phyloP scores from a whole-genome alignment of 1,284 basidiomycete species.

The Prillingera fragicola region DNA sequence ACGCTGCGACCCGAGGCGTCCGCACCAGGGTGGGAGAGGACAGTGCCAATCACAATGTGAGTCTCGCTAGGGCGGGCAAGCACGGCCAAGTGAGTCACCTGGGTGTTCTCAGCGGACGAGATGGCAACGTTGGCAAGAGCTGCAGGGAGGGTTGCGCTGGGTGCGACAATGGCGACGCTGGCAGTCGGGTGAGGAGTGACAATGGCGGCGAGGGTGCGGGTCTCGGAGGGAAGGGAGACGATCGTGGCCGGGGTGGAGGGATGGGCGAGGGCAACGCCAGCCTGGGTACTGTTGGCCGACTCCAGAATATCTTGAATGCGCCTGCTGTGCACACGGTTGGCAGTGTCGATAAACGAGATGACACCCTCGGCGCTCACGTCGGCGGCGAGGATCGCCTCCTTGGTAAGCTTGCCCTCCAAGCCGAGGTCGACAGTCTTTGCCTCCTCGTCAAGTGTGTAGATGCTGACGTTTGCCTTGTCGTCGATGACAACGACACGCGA shows the following conservation, averaged over 20 bases:
- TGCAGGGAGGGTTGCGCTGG: constrained; percentile 25
- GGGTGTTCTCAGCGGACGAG: constrained; percentile 16
- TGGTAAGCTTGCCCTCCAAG: constrained; percentile 11
- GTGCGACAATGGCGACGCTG: constrained; percentile 28
- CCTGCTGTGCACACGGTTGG: constrained; percentile 11
- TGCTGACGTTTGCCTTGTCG: constrained; percentile 9
- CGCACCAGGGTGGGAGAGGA: constrained; percentile 8
- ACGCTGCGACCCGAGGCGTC: constrained; percentile 24
- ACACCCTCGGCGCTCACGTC: constrained; percentile 30
- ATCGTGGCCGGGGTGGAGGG: constrained; percentile 11
- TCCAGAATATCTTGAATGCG: constrained; percentile 7
- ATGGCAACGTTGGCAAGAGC: constrained; percentile 23
- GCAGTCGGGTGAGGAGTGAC: constrained; percentile 24
- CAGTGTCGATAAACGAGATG: constrained; percentile 26
- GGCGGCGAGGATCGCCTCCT: constrained; percentile 9
- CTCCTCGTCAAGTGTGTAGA: constrained; percentile 16
- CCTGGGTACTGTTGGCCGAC: not conserved
- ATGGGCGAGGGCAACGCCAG: constrained; percentile 7
- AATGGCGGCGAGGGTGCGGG: constrained; percentile 20
- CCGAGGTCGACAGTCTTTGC: constrained; percentile 13
- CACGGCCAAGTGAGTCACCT: constrained; percentile 26
- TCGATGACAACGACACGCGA: constrained; percentile 14
- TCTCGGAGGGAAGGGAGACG: constrained; percentile 21
- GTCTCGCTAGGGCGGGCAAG: constrained; percentile 13
- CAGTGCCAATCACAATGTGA: constrained; percentile 20